Evolutionary conservation across 208 protist species (phyloP).

Genomic region (Acanthamoeba lenticulata): DNA sequence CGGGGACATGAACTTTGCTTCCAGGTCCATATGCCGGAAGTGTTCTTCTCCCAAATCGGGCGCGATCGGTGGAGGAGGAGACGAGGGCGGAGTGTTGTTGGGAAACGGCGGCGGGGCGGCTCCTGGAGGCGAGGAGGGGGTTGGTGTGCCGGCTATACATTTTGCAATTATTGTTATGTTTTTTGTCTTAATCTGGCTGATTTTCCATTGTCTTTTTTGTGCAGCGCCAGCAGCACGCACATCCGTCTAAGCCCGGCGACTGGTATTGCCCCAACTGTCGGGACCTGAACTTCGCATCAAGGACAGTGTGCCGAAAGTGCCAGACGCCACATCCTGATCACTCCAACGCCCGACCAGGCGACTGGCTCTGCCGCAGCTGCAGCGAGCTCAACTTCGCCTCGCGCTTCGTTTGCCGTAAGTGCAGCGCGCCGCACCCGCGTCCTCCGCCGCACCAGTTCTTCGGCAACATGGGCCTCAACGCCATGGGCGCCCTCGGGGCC

Average conservation of each 20-base stretch:
- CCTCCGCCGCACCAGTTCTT: constrained; percentile 13
- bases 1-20: constrained; percentile 53
- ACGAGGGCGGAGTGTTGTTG: constrained; percentile 17
- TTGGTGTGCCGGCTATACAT: constrained; percentile 10
- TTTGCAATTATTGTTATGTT: neutral
- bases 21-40: constrained; percentile 53
- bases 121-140: constrained; percentile 23
- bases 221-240: neutral
- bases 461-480: neutral
- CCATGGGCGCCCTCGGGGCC: neutral
- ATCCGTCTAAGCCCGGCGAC: constrained; percentile 30
- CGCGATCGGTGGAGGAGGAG: constrained; percentile 22
- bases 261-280: constrained; percentile 58
- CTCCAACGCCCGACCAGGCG: constrained; percentile 22
- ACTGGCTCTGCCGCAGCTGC: constrained; percentile 57
- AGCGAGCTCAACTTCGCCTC: constrained; percentile 59
- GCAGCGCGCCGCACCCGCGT: constrained; percentile 43
- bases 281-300: constrained; percentile 48
- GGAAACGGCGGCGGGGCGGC: neutral
- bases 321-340: constrained; percentile 22
- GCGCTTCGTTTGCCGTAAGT: constrained; percentile 52
- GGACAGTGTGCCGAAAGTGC: constrained; percentile 41
- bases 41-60: constrained; percentile 26
- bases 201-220: neutral
- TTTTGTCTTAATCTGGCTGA: neutral